Base-by-base conservation (phyloP, 305 asterid species). In the Petunia hybrid region DNA sequence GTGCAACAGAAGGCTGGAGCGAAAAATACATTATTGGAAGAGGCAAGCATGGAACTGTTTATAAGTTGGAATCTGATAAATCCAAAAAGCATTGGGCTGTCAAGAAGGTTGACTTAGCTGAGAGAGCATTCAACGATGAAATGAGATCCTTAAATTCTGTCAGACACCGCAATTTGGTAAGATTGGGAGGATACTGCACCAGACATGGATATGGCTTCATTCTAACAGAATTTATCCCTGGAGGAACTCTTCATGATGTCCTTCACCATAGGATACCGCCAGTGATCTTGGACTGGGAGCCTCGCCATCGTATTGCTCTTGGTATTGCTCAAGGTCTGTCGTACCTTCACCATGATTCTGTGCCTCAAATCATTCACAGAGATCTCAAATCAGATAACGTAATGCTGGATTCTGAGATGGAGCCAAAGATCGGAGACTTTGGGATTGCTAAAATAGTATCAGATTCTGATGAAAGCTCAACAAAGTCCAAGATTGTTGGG, bases 11-110 rank as follows among this genome's bases (percentile, higher is more conserved):
- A 83, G 88, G 83, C 73, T 83, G 87, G 90, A 85, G 83, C 8
- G 89, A 89, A 51, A 85, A 87, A 62, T 86, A 87, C 61, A 89
- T 89, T 82, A 87, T 89, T 60, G 90, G 92, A 82, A 85, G 89
- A 85, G 92, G 92, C 75, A 89, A 71, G 86, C 92, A 89, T 38
- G 92, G 92, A 74, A 87, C 86, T 46, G 91, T 88, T 63, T 88
- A 88, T 79, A 84, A 85, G 81, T 82, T 84, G 78, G 83, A 87
- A 66, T 84, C 89, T 12, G 70, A 14, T 41, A 86, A 60, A 81
- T 84, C 89, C 59, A 82, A 70, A 70, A 88, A 88, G 78, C 61
- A 79, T 10, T 88, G 91, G 91, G 91, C 91, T 61, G 87, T 88
- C 63, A 87, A 87, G 84, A 89, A 82, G 82, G 89, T 87, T 82